Conservation (phyloP, 176 grass and related monocot genomes). For the bread wheat (Triticum aestivum) region DNA sequence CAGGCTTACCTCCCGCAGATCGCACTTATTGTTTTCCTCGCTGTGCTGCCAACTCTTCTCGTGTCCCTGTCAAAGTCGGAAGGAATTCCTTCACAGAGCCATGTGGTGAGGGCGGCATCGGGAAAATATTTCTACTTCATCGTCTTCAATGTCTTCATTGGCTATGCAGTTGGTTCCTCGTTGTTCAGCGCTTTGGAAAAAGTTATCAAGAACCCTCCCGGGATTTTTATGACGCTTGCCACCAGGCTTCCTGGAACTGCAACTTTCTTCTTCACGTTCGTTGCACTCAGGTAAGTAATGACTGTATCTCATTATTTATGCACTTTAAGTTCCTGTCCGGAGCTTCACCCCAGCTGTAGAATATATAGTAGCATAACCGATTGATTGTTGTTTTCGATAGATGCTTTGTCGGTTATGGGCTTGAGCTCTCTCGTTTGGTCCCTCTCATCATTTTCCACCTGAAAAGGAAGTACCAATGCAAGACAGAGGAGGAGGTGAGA, state of each 20-base stretch:
- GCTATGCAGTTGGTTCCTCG: constrained; percentile 40
- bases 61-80: constrained; percentile 78
- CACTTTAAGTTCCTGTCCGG: neutral
- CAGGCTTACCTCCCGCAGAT: constrained; percentile 89
- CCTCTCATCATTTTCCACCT: constrained; percentile 89
- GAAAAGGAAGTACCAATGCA: constrained; percentile 91
- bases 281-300: constrained; percentile 72
- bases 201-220: constrained; percentile 25
- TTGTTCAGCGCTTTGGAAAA: constrained; percentile 42
- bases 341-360: neutral
- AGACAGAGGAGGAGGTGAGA: constrained; percentile 81
- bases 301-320: neutral
- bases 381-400: constrained; percentile 37
- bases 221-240: constrained; percentile 45
- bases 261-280: constrained; percentile 87
- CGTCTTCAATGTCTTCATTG: constrained; percentile 89
- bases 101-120: constrained; percentile 60
- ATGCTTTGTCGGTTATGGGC: constrained; percentile 94
- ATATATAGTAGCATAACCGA: constrained; percentile 5
- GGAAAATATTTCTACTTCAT: constrained; percentile 97
- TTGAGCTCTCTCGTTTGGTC: constrained; percentile 84
- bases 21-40: constrained; percentile 78
- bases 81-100: constrained; percentile 63
- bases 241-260: constrained; percentile 60
- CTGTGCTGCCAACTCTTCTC: constrained; percentile 72